Conservation (phyloP, 106 monocot species). For the Platanthera zijinensis region DNA sequence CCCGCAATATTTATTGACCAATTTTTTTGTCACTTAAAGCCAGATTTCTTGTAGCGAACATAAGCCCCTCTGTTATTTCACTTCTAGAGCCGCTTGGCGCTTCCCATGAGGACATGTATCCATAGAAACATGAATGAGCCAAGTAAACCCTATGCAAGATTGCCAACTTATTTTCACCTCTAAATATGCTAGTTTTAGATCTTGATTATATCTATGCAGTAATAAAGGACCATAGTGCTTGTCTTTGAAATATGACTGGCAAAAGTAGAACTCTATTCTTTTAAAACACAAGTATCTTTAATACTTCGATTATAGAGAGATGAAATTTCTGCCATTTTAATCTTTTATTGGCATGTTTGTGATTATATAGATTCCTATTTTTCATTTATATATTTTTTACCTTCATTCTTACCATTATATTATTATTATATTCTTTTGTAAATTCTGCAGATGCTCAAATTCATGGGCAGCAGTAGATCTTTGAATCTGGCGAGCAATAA, state of each 20-base stretch:
- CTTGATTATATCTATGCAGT: neutral
- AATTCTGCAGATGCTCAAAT: neutral
- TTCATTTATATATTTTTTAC: neutral
- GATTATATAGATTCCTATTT: neutral
- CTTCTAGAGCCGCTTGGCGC: no score
- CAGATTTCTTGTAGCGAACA: no score
- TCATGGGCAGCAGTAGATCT: neutral
- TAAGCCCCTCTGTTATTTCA: no score
- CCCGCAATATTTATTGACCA: no score
- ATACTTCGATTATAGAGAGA: neutral
- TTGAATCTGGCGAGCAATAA: neutral
- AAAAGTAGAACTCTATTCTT: neutral
- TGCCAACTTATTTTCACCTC: neutral
- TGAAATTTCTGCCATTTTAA: neutral
- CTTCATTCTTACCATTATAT: neutral
- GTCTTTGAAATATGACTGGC: neutral
- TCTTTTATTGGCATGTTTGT: neutral
- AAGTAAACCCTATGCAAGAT: no score
- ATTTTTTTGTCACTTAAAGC: no score
- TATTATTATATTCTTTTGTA: neutral
- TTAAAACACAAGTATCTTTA: neutral
- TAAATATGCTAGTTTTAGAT: neutral
- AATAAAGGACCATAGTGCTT: neutral
- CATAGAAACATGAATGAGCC: no score
- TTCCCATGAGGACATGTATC: no score